Base-by-base conservation (phyloP, 257 asterid species). In the Jacaranda copaia region DNA sequence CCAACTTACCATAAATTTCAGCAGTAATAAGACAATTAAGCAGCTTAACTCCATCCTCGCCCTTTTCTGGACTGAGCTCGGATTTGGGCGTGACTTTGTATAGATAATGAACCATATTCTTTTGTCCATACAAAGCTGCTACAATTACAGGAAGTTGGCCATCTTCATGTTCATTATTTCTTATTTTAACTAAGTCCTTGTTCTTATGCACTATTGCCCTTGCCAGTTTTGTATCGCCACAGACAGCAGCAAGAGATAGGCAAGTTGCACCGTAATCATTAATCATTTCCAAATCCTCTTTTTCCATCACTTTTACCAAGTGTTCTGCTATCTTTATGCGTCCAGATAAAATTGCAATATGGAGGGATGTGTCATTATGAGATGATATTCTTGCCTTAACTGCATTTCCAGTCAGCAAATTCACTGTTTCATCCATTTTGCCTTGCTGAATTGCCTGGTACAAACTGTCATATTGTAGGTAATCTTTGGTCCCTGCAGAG, bases 61-160 rank as follows among this genome's bases (percentile, higher is more conserved):
- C 89, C 18, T 62, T 83, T 14, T 55, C 83, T 0, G 86, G 86
- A 52, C 79, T 77, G 3, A 81, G 63, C 65, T 63, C 72, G 4
- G 52, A 63, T 38, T 81, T 70, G 8, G 84, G 86, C 9, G 88
- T 86, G 55, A 53, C 71, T 16, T 6, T 1, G 61, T 72, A 86
- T 8, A 86, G 76, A 75, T 80, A 82, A 12, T 35, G 84, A 57
- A 80, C 87, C 84, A 82, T 84, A 0, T 19, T 18, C 70, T 81
- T 80, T 13, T 79, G 82, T 12, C 88, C 85, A 42, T 84, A 84
- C 55, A 76, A 45, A 4, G 86, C 88, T 46, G 86, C 90, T 51
- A 84, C 84, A 51, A 80, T 81, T n/a, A 86, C 88, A 12, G 90
- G 90, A 58, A 86, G 88, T 3, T 81, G 87, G 12, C 90, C 90